Percentiles rank a stretch among this genome's conserved stretches.
These are phyloP conservation scores for Saccharum officinarum DNA, from an alignment of 176 grass and related monocot species.

Conservation along the genomic window DNA sequence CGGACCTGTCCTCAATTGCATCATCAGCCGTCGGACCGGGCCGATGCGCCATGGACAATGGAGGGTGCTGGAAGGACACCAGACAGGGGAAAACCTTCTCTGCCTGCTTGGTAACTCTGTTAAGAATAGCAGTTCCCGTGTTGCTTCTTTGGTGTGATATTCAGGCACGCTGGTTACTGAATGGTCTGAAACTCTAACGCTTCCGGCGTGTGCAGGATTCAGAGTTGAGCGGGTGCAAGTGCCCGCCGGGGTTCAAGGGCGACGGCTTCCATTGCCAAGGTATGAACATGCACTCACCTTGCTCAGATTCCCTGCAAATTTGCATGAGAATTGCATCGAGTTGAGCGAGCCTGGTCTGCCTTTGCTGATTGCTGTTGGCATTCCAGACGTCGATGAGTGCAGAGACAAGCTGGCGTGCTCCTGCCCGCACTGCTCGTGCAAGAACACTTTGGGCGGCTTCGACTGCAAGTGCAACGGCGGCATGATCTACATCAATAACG, in stretches of 20 bases:
- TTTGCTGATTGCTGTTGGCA: not conserved
- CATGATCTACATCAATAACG: slow-evolving; percentile 61
- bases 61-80: slow-evolving; percentile 76
- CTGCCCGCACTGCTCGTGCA: slow-evolving; percentile 73
- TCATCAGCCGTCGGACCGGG: slow-evolving; percentile 74
- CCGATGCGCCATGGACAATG: slow-evolving; percentile 76
- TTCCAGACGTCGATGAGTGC: slow-evolving; percentile 83
- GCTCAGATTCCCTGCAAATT: not conserved
- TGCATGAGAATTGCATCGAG: not conserved
- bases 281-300: not conserved
- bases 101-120: slow-evolving; percentile 65
- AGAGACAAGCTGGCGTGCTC: slow-evolving; percentile 69
- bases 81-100: slow-evolving; percentile 60
- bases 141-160: not conserved
- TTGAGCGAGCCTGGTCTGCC: not conserved
- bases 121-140: not conserved
- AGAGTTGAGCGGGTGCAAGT: slow-evolving; percentile 57
- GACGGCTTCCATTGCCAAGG: slow-evolving; percentile 72
- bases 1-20: not conserved
- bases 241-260: slow-evolving; percentile 73
- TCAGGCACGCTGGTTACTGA: not conserved
- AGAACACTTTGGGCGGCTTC: slow-evolving; percentile 79
- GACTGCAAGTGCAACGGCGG: slow-evolving; percentile 74
- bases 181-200: not conserved
- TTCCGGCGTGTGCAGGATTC: slow-evolving; percentile 41